Conservation (phyloP, 805 yeast genomes). For the Candida nanaspora region DNA sequence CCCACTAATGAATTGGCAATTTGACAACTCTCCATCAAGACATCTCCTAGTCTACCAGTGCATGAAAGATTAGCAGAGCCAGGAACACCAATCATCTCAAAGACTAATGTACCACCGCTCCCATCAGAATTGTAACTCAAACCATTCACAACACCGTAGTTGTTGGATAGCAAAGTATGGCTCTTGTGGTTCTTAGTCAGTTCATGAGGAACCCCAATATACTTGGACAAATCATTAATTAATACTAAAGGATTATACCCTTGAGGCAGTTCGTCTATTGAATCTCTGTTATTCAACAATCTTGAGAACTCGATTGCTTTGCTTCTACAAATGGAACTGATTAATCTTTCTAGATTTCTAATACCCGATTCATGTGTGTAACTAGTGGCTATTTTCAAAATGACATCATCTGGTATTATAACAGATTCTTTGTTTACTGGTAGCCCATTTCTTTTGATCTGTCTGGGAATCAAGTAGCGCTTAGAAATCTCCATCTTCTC, state of each 20-base stretch:
- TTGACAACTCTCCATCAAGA: constrained; percentile 72
- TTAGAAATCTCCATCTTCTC: constrained; percentile 72
- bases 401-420: constrained; percentile 41
- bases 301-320: constrained; percentile 68
- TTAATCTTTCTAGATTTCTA: constrained; percentile 64
- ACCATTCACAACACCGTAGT: constrained; percentile 78
- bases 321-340: constrained; percentile 72
- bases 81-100: constrained; percentile 70
- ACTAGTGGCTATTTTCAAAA: constrained; percentile 54
- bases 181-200: constrained; percentile 25
- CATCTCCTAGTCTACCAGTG: constrained; percentile 81
- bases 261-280: constrained; percentile 13
- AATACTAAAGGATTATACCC: constrained; percentile 35
- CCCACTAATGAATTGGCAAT: constrained; percentile 72
- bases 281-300: constrained; percentile 16
- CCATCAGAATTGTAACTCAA: constrained; percentile 84
- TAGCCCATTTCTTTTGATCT: constrained; percentile 61
- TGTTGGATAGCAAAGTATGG: constrained; percentile 39
- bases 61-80: constrained; percentile 41
- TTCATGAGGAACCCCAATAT: constrained; percentile 52
- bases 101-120: constrained; percentile 70
- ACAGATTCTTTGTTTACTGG: constrained; percentile 29
- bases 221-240: constrained; percentile 52
- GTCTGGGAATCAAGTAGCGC: constrained; percentile 68
- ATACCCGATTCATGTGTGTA: constrained; percentile 88